Evolutionary conservation across 306 rosid genomes (phyloP).

Genomic region (Hippophae tibetana): DNA sequence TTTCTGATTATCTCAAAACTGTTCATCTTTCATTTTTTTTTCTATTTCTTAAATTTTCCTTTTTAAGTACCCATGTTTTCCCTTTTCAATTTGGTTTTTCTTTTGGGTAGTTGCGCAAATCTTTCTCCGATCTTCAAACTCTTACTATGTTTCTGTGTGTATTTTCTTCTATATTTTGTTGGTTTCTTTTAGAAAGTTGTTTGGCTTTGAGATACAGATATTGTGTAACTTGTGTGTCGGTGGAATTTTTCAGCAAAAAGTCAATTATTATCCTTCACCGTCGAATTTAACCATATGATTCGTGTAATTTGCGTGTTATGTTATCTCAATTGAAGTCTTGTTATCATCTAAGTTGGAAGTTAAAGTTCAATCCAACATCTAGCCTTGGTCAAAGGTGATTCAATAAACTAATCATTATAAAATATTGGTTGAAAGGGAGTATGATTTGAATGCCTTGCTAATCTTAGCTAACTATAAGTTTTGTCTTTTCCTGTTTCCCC

Average conservation of each 20-base stretch:
- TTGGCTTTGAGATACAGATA: not conserved
- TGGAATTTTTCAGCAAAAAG: not conserved
- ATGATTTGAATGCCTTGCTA: not conserved
- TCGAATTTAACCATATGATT: conserved; percentile 1
- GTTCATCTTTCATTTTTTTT: too few relatives aligned
- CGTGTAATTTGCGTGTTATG: not conserved
- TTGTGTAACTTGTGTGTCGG: not conserved
- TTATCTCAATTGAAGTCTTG: not conserved
- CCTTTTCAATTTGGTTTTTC: too few relatives aligned
- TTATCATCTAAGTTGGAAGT: not conserved
- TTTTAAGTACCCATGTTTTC: too few relatives aligned
- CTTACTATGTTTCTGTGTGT: not conserved
- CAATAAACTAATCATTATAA: not conserved
- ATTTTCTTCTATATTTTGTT: not conserved
- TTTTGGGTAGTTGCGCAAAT: too few relatives aligned
- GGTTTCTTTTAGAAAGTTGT: not conserved
- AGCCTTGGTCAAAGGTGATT: not conserved
- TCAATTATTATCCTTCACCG: not conserved
- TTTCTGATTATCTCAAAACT: not conserved
- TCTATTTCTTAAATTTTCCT: too few relatives aligned
- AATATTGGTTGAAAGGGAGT: too few relatives aligned
- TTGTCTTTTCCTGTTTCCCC: not conserved
- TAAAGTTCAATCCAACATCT: not conserved
- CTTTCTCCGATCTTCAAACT: not conserved
- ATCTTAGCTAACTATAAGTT: not conserved